These are phyloP conservation scores for Globisporangium nodosum DNA, from an alignment of 352 stramenopile genomes.

Conservation along the genomic window DNA sequence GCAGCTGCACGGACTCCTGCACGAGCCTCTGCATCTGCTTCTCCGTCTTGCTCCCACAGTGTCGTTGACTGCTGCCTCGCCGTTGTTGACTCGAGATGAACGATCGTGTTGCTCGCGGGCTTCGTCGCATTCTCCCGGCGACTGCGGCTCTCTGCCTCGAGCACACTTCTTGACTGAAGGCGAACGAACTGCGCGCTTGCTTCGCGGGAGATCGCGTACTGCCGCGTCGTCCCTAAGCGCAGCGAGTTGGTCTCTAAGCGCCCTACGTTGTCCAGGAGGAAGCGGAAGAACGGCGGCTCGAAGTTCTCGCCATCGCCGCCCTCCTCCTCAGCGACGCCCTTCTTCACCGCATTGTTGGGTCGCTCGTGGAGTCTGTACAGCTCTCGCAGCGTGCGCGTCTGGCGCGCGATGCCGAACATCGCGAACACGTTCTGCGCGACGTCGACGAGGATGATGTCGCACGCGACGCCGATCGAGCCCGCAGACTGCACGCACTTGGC, in stretches of 20 bases:
- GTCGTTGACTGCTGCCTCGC: too few relatives aligned
- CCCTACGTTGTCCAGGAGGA: not conserved
- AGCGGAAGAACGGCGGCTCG: not conserved
- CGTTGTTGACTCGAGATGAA: too few relatives aligned
- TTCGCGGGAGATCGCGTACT: too few relatives aligned
- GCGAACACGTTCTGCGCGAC: not conserved
- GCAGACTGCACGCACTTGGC: conserved; percentile 13
- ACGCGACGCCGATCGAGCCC: not conserved
- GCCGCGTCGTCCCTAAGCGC: too few relatives aligned
- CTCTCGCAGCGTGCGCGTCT: not conserved
- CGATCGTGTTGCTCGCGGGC: too few relatives aligned
- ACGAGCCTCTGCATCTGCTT: not conserved
- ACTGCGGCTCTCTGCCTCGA: too few relatives aligned
- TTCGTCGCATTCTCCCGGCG: too few relatives aligned
- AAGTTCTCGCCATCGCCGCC: too few relatives aligned
- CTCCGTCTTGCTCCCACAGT: not conserved
- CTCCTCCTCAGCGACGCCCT: not conserved
- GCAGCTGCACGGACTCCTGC: not conserved
- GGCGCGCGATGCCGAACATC: not conserved
- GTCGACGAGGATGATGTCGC: not conserved
- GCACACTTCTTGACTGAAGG: too few relatives aligned
- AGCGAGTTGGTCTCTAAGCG: not conserved
- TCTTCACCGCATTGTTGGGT: too few relatives aligned
- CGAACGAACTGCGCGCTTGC: too few relatives aligned
- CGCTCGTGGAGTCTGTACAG: not conserved